Evolutionary conservation across 2,329 filamentous ascomycete genomes (phyloP).

Genomic region (Raffaelea arxii): DNA sequence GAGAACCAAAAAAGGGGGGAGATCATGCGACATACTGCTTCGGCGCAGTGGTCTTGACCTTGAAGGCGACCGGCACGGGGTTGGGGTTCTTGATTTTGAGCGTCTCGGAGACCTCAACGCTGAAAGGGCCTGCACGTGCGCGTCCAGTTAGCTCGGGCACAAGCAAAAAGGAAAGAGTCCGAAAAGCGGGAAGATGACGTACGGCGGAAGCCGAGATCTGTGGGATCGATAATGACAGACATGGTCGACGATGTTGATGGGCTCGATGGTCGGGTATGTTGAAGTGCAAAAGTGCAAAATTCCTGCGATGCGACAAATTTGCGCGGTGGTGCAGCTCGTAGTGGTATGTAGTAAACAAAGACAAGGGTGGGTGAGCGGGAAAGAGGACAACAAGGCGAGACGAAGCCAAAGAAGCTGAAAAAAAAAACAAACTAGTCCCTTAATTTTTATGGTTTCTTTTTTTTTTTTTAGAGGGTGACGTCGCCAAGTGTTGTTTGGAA

Average conservation of each 20-base stretch:
- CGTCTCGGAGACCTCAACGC: slow-evolving; percentile 53
- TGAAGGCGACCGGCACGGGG: slow-evolving; percentile 55
- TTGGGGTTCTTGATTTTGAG: slow-evolving; percentile 58
- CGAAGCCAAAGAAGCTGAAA: too few relatives aligned
- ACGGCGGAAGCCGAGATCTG: slow-evolving; percentile 92
- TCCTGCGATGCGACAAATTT: neutral
- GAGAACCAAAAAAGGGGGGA: neutral
- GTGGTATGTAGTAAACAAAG: neutral
- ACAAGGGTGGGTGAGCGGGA: neutral
- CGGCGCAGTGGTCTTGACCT: slow-evolving; percentile 97
- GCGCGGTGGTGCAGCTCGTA: neutral
- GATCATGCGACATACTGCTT: slow-evolving; percentile 67
- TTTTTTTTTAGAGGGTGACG: too few relatives aligned
- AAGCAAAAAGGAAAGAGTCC: neutral
- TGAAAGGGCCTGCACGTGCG: slow-evolving; percentile 49
- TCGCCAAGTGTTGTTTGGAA: too few relatives aligned
- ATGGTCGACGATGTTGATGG: slow-evolving; percentile 43
- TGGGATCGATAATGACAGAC: slow-evolving; percentile 89
- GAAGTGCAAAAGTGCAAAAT: neutral
- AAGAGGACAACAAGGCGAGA: too few relatives aligned
- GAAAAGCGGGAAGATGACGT: slow-evolving; percentile 27
- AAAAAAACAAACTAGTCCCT: too few relatives aligned
- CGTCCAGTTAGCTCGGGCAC: neutral
- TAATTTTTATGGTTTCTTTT: too few relatives aligned
- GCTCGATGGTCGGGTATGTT: neutral